Base-by-base conservation (phyloP, 148 eudicot species). In the Bassia scoparia region DNA sequence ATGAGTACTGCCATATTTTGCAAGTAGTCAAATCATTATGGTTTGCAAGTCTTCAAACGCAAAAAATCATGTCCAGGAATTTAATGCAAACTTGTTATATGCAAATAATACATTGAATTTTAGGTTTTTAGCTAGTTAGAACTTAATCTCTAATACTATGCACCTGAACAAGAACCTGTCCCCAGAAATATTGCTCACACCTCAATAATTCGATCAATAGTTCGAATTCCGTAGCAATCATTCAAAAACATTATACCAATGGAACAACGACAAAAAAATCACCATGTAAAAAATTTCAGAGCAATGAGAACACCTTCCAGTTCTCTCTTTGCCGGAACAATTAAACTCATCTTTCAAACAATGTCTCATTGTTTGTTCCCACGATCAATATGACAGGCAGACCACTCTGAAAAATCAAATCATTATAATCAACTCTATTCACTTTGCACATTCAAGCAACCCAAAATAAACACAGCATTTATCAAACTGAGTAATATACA, bases 21-120 rank as follows among this genome's bases (percentile, higher is more conserved):
- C 83, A 71, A 95, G 97, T 44, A 95, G 64, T 92, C 96, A 52
- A 91, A 92, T 64, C 99, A 70, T 91, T 95, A 78, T 92, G 99
- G 77, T 95, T 95, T 35, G 98, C 97, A 95, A 95, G 77, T 95
- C 98, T 82, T 95, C 98, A 88, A 95, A 95, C 98, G 86, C 84
- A 83, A 6, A 69, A 67, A 5, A 72, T 61, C 2, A 79, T 13
- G 16, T 24, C 49, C 15, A 56, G 37, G 43, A 50, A n/a, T n/a
- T 61, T 29, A 64, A 26, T 78, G n/a, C 58, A 26, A 23, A 43
- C 29, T 21, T n/a, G 24, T 12, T 11, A 52, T 41, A 23, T 11
- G 2, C n/a, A 67, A 8, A n/a, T 16, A 43, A 65, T n/a, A 37
- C 29, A 61, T 33, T 3, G 1, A 8, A 26, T 11, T 10, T 20